Conservation (phyloP, 495 filamentous ascomycete genomes). For the Aspergillus sclerotioniger region DNA sequence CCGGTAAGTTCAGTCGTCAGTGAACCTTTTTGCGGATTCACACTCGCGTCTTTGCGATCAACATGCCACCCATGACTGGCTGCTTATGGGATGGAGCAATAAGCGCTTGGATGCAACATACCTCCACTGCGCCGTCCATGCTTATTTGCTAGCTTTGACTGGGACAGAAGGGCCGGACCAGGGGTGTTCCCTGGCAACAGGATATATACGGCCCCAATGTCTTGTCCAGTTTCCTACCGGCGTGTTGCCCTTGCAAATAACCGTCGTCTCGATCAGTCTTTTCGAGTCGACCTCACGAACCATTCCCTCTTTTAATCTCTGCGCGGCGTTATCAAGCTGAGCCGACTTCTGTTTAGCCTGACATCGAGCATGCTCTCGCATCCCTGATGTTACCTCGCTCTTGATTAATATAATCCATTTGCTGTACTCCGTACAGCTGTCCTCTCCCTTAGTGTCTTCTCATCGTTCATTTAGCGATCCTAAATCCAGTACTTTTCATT, state of each 20-base stretch:
- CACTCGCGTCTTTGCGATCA: slow-evolving; percentile 2
- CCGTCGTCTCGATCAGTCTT: neutral
- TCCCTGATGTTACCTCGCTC: neutral
- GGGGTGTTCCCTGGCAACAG: slow-evolving; percentile 3
- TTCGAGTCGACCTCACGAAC: neutral
- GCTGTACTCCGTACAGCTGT: slow-evolving; percentile 16
- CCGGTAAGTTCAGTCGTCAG: slow-evolving; percentile 3
- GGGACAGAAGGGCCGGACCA: neutral
- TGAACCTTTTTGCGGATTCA: neutral
- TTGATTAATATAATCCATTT: slow-evolving; percentile 4
- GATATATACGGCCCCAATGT: slow-evolving; percentile 1
- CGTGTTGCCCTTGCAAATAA: neutral
- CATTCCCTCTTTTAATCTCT: slow-evolving; percentile 6
- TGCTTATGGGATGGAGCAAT: slow-evolving; percentile 2
- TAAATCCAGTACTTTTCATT: neutral
- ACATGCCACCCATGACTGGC: slow-evolving; percentile 3
- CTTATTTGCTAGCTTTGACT: neutral
- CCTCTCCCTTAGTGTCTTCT: slow-evolving; percentile 16
- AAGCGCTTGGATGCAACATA: slow-evolving; percentile 2
- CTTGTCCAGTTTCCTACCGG: neutral
- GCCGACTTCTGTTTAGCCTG: neutral
- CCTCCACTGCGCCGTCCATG: neutral
- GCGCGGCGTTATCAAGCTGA: neutral
- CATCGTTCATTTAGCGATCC: slow-evolving; percentile 3
- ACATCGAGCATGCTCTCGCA: neutral